Conservation (phyloP, 2,329 filamentous ascomycete genomes). For the Penicillium glabrum region DNA sequence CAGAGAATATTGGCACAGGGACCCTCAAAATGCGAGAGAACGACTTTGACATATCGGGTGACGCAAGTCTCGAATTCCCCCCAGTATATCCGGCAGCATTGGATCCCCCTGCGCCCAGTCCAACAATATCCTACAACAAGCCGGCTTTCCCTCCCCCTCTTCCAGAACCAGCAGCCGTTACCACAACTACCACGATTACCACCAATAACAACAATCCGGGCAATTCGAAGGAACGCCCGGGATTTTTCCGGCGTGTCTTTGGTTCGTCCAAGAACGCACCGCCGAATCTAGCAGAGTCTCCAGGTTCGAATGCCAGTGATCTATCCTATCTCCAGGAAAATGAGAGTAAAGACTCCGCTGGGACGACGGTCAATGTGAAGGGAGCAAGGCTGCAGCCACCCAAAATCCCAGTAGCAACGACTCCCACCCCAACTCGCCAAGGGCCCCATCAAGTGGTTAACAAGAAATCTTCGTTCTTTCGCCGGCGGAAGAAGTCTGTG, state of each 20-base stretch:
- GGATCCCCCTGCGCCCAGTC: conserved; percentile 54
- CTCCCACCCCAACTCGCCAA: conserved; percentile 27
- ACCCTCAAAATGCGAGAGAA: conserved; percentile 33
- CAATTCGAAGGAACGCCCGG: conserved; percentile 66
- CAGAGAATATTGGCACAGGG: conserved; percentile 40
- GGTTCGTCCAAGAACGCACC: conserved; percentile 64
- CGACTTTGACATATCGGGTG: conserved; percentile 27
- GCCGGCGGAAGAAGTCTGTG: conserved; percentile 86
- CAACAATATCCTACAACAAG: conserved; percentile 54
- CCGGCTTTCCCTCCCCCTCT: conserved; percentile 36
- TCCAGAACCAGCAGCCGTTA: conserved; percentile 38
- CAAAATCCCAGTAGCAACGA: conserved; percentile 21
- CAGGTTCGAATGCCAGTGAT: conserved; percentile 18
- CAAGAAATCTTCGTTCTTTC: conserved; percentile 92
- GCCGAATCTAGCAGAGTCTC: conserved; percentile 19
- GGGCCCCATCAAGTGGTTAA: conserved; percentile 64
- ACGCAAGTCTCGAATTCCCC: conserved; percentile 36
- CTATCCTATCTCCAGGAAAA: conserved; percentile 23
- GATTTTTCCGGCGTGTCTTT: conserved; percentile 94
- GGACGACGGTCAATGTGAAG: conserved; percentile 21
- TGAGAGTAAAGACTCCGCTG: conserved; percentile 24
- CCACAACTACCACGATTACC: conserved; percentile 14
- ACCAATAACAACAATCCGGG: conserved; percentile 3
- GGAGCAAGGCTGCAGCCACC: conserved; percentile 26
- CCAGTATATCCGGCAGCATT: conserved; percentile 45